These are phyloP conservation scores for Ogataea methylovora DNA, from an alignment of 805 yeast genomes.

Conservation along the genomic window DNA sequence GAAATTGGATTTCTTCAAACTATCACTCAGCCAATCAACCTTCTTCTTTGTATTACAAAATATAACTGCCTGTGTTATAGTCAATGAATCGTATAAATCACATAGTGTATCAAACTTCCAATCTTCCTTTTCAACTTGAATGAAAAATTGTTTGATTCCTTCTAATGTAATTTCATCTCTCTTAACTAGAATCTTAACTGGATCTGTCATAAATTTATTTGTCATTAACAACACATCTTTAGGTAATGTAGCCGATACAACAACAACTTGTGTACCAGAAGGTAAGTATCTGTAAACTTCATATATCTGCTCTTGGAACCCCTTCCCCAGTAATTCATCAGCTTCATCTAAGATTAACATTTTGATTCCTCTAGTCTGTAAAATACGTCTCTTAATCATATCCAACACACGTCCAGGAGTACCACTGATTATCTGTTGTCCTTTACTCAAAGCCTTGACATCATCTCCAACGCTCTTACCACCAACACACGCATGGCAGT, in stretches of 20 bases:
- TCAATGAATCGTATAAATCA: constrained; percentile 89
- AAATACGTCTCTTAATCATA: constrained; percentile 76
- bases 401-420: constrained; percentile 96
- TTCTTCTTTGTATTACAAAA: constrained; percentile 96
- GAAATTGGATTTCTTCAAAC: constrained; percentile 73
- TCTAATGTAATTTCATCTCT: constrained; percentile 90
- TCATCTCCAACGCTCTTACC: constrained; percentile 84
- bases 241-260: constrained; percentile 92
- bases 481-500: constrained; percentile 89
- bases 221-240: constrained; percentile 88
- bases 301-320: constrained; percentile 93
- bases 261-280: constrained; percentile 81
- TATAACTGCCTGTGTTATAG: constrained; percentile 95
- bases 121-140: constrained; percentile 86
- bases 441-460: constrained; percentile 60
- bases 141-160: constrained; percentile 89
- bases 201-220: constrained; percentile 85
- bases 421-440: constrained; percentile 91
- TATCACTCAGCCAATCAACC: constrained; percentile 84
- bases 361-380: constrained; percentile 70
- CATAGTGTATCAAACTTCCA: constrained; percentile 93
- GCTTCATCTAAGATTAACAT: constrained; percentile 95
- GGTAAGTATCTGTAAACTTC: constrained; percentile 85
- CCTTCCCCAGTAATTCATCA: constrained; percentile 87
- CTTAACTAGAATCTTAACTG: constrained; percentile 89